Percentiles rank a stretch among this genome's conserved stretches.
These are phyloP conservation scores for Hondaea fermentalgiana DNA, from an alignment of 108 stramenopile genomes.

Conservation along the genomic window DNA sequence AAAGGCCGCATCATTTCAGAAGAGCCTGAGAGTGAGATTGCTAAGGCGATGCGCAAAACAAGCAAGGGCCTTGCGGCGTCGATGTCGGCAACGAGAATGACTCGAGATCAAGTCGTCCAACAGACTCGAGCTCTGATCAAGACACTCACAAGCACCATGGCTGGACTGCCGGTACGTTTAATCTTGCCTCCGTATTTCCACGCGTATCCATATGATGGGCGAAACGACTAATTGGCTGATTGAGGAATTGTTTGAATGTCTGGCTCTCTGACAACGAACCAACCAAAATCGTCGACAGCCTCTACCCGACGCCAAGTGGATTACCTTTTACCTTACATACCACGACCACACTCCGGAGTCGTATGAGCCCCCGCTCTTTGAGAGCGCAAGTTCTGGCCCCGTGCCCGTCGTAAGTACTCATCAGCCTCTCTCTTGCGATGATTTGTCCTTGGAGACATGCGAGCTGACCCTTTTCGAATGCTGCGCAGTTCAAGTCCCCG, in stretches of 20 bases:
- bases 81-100: neutral
- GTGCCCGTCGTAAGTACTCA: neutral
- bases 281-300: neutral
- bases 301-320: constrained; percentile 7
- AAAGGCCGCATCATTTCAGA: neutral
- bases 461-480: too few relatives aligned
- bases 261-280: too few relatives aligned
- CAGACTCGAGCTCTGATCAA: neutral
- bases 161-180: neutral
- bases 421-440: too few relatives aligned
- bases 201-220: too few relatives aligned
- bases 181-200: too few relatives aligned
- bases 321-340: neutral
- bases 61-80: neutral
- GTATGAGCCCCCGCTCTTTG: neutral
- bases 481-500: neutral
- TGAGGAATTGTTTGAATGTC: too few relatives aligned
- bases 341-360: neutral
- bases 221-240: too few relatives aligned
- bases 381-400: neutral
- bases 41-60: neutral
- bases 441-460: too few relatives aligned
- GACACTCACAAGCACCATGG: neutral
- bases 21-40: neutral
- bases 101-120: neutral